Percentiles rank a stretch among this genome's conserved stretches.
Evolutionary conservation across 2,329 filamentous ascomycete genomes (phyloP).

Genomic region (Trichophyton equinum): DNA sequence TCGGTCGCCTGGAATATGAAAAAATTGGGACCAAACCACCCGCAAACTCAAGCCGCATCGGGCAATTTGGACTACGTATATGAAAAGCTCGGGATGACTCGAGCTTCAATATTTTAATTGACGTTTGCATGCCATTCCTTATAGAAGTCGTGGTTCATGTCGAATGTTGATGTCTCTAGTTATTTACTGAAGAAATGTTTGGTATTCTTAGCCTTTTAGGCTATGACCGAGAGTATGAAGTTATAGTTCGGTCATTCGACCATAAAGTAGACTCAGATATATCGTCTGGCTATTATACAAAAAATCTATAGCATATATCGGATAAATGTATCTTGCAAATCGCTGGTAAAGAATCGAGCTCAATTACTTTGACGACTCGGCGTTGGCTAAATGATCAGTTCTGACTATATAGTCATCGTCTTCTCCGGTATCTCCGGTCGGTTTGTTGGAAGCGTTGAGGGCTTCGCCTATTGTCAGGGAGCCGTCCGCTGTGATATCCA

Average conservation of each 20-base stretch:
- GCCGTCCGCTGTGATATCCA: background rate
- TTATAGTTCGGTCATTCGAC: background rate
- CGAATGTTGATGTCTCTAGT: background rate
- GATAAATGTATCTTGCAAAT: background rate
- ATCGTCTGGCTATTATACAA: background rate
- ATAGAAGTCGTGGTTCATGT: background rate
- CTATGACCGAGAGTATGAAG: background rate
- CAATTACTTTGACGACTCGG: background rate
- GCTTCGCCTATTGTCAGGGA: slow-evolving; percentile 26
- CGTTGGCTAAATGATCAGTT: slow-evolving; percentile 26
- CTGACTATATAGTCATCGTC: slow-evolving; percentile 29
- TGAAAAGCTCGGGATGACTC: background rate
- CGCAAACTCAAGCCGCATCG: background rate
- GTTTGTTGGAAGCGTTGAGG: slow-evolving; percentile 18
- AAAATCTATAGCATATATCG: slow-evolving; percentile 9
- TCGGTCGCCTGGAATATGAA: background rate
- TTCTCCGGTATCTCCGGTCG: slow-evolving; percentile 19
- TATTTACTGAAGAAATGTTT: background rate
- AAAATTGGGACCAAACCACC: background rate
- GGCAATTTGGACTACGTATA: background rate
- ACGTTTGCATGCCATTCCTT: background rate
- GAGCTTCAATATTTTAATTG: background rate
- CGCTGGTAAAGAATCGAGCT: background rate
- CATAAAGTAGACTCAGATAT: background rate
- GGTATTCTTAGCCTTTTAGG: background rate